Evolutionary conservation across 2,329 filamentous ascomycete genomes (phyloP), one percentile per base, ranked within the genome.

Genomic region (Plenodomus tracheiphilus): DNA sequence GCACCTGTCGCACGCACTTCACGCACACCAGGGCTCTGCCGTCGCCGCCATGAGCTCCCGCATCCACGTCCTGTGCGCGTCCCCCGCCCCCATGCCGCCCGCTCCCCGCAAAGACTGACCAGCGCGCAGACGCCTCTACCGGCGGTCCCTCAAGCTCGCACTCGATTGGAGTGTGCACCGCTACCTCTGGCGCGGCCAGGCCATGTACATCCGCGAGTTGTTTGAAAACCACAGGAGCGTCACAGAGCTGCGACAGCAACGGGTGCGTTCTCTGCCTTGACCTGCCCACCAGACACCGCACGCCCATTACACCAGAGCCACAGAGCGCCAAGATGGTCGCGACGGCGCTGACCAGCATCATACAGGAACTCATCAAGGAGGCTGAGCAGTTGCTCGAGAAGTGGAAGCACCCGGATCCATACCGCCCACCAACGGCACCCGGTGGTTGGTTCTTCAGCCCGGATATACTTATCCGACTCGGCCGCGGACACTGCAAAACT

Each of bases 361-460:
- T 34, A 41, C 59, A 99, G 94, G 85, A 85, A 41, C 75, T 99
- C 49, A 81, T 97, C 59, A 84, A 85, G 54, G 91, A 97, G 77
- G 93, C 94, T 4, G 92, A 97, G 74, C 87, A 87, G 62, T 72
- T 97, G 50, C 78, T 99, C 55, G 85, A 94, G 67, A 89, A 87
- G 74, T 99, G 93, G 93, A 97, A 97, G 78, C 94, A 99, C 70
- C 94, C 94, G 3, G 94, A 99, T 73, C 92, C 94, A 25, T 97
- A 96, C 73, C 80, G 84, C 62, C 84, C 87, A 58, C 94, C 94
- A 13, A 96, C 91, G 36, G 93, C 94, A 34, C 94, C 94, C 10
- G 94, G 94, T 81, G 94, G 93, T 94, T 82, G 44, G 61, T 56
- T 49, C 34, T 34, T 43, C 38, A 55, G 50, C 45, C 32, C 59